Evolutionary conservation across 1,139 yeast species (phyloP).

Genomic region (Yamadazyma mexicana): DNA sequence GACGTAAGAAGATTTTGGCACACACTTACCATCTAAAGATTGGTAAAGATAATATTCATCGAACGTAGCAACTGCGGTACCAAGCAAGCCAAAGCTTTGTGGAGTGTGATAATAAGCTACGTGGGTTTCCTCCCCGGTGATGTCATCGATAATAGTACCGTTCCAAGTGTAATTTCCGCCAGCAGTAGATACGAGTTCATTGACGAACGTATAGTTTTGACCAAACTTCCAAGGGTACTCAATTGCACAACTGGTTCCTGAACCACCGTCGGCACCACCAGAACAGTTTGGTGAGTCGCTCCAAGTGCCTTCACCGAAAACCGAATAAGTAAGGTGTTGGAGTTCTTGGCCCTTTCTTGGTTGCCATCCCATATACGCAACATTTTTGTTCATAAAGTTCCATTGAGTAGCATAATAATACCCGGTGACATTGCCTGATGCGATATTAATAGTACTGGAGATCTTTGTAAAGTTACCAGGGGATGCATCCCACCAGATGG

Average conservation of each 20-base stretch:
- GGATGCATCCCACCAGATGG: constrained; percentile 1
- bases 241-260: constrained; percentile 10
- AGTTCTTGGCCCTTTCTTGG: constrained; percentile 6
- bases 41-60: no score
- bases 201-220: constrained; percentile 10
- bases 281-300: constrained; percentile 4
- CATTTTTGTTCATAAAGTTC: constrained; percentile 1
- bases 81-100: no score
- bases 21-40: no score
- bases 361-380: constrained; percentile 11
- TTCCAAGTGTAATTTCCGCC: constrained; percentile 9
- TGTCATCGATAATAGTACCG: constrained; percentile 9
- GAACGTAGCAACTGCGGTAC: no score
- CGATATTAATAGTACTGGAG: constrained; percentile 1
- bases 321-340: constrained; percentile 5
- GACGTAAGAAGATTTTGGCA: no score
- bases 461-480: neutral
- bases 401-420: constrained; percentile 9
- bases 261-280: constrained; percentile 10
- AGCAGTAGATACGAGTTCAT: neutral
- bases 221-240: constrained; percentile 11
- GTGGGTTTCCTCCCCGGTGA: constrained; percentile 3
- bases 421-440: constrained; percentile 9
- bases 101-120: neutral
- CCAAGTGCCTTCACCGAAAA: constrained; percentile 7